A percentile compares a stretch with the other conserved stretches of the same genome.
Evolutionary conservation across 2,329 filamentous ascomycete species (phyloP).

Genomic region (Verticillium klebahnii): DNA sequence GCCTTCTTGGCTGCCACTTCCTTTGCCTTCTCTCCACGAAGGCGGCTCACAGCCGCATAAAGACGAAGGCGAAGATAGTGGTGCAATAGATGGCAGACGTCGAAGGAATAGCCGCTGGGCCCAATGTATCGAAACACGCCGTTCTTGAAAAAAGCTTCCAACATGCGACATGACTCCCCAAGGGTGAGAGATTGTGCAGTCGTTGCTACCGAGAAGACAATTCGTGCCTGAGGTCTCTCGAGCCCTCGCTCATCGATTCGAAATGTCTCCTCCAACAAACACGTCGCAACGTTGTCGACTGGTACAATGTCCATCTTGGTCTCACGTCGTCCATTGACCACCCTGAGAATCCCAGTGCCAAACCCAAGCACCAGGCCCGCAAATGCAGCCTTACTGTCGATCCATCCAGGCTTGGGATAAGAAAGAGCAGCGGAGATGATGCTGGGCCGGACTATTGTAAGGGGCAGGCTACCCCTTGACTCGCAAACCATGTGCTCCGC

Average conservation of each 20-base stretch:
- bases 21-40: not conserved
- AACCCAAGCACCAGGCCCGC: conserved; percentile 7
- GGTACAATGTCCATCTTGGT: conserved; percentile 9
- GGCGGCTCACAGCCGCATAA: no score
- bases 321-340: conserved; percentile 8
- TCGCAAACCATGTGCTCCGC: conserved; percentile 10
- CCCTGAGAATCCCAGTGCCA: conserved; percentile 8
- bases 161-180: not conserved
- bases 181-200: not conserved
- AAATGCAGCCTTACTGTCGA: conserved; percentile 12
- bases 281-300: conserved; percentile 10
- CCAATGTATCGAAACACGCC: no score
- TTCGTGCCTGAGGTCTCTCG: not conserved
- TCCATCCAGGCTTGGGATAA: conserved; percentile 12
- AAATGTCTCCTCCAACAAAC: conserved; percentile 7
- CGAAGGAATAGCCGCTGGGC: no score
- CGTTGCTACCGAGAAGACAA: not conserved
- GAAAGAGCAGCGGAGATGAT: conserved; percentile 10
- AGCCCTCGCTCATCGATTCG: not conserved
- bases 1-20: not conserved
- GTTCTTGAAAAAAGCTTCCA: not conserved
- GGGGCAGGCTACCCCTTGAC: conserved; percentile 2
- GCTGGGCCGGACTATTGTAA: conserved; percentile 12
- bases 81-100: no score
- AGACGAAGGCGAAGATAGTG: no score